Evolutionary conservation across 805 yeast species (phyloP).

Genomic region (Starmerella scarabaei): DNA sequence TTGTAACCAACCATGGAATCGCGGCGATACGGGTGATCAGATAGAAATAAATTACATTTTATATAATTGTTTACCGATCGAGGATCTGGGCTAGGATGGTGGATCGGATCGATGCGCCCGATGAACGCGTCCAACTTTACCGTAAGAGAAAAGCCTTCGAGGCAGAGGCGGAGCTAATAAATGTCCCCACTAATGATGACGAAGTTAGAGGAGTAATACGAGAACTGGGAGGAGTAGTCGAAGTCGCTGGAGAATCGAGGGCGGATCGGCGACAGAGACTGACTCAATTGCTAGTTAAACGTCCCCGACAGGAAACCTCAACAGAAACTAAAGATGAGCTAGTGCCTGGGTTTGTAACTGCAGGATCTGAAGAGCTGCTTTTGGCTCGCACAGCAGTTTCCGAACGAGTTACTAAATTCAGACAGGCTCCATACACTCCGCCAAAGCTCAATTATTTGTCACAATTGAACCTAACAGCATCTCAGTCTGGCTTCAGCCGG

Average conservation of each 20-base stretch:
- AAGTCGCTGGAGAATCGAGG: constrained; percentile 45
- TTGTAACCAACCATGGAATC: too few species aligned
- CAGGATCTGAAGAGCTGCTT: background rate
- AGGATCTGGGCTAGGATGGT: too few species aligned
- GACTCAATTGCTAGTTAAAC: constrained; percentile 30
- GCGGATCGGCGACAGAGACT: constrained; percentile 51
- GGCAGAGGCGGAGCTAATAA: constrained; percentile 16
- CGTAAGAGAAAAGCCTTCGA: constrained; percentile 3
- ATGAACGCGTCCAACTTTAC: constrained; percentile 1
- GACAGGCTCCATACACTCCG: background rate
- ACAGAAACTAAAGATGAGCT: background rate
- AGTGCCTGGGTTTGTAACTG: background rate
- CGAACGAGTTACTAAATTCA: background rate
- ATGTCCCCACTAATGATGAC: constrained; percentile 53
- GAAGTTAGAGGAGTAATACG: constrained; percentile 43
- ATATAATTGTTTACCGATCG: too few species aligned
- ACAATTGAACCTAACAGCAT: background rate
- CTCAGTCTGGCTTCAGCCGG: constrained; percentile 46
- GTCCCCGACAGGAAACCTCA: constrained; percentile 7
- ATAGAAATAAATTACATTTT: too few species aligned
- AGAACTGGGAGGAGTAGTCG: constrained; percentile 43
- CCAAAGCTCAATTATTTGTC: background rate
- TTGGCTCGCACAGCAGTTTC: background rate
- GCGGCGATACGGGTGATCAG: too few species aligned
- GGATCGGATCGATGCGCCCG: constrained; percentile 5